phyloP scores from a whole-genome alignment of 108 stramenopile genomes.

The Nitzschia putrida region DNA sequence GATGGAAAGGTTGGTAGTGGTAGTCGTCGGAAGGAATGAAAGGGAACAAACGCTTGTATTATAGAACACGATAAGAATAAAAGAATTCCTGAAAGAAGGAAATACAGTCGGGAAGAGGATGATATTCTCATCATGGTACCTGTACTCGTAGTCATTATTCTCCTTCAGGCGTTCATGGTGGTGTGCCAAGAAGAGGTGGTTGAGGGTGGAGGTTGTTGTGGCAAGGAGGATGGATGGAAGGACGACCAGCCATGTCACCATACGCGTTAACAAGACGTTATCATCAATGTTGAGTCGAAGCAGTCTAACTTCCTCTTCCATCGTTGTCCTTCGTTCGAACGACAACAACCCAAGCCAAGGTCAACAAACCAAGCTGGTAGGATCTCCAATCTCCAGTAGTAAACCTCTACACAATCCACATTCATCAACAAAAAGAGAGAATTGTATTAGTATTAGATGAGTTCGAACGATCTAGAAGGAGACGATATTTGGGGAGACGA shows the following conservation, averaged over 20 bases:
- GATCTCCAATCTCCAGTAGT: too few species aligned
- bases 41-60: too few species aligned
- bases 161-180: too few species aligned
- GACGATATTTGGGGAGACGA: conserved; percentile 94
- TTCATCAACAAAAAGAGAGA: neutral
- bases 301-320: neutral
- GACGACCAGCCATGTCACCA: neutral
- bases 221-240: neutral
- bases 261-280: too few species aligned
- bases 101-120: too few species aligned
- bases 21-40: neutral
- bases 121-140: too few species aligned
- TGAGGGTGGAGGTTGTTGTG: conserved; percentile 4
- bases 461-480: conserved; percentile 84
- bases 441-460: conserved; percentile 52
- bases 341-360: neutral
- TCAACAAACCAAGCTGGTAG: too few species aligned
- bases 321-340: conserved; percentile 2
- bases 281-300: too few species aligned
- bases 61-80: too few species aligned
- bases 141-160: too few species aligned
- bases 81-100: too few species aligned
- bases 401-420: neutral
- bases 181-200: too few species aligned
- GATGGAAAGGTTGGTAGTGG: neutral